Evolutionary conservation across 352 stramenopile species (phyloP), one percentile per base, ranked within the genome.

Genomic region (Phytopythium vexans): DNA sequence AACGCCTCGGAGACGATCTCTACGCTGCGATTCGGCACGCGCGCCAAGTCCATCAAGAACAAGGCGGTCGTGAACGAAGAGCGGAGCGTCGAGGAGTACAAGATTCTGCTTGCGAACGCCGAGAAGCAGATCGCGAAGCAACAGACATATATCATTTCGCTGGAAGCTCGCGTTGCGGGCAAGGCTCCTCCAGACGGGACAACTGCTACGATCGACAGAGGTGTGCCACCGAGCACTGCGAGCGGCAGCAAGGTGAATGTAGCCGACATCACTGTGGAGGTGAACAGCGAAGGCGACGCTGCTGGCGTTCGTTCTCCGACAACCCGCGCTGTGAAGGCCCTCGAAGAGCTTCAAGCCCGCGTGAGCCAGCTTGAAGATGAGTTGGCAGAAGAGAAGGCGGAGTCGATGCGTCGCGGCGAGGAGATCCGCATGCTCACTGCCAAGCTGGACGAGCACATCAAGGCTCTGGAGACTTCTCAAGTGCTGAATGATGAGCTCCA

Each of bases 11-110:
- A 98, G 69, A 98, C 93, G 6, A 64, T 98, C 14, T 97, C 83
- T 8, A 98, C 94, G 15, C 67, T 97, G 32, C 80, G 89, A 4
- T 98, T 97, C 53, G 91, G 88, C 21, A 89, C 83, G 43, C 83
- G 90, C 12, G 94, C 94, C n/a, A 98, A 98, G 60, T 88, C 75
- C 16, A 97, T 98, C 60, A 88, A 97, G 72, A 98, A 98, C 69
- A 97, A 97, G 74, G 89, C 93, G 3, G 87, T 96, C 5, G 91
- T 98, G 27, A 98, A 98, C 48, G 82, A 96, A 50, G 77, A 94
- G 48, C 77, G 86, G 39, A 96, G 83, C 54, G 87, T 96, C 14
- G 86, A 93, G 32, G 92, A 97, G 64, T 94, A 97, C 62, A 93
- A 95, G 67, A 54, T 78, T 12, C 56, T 97, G 49, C 64, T 98